These are phyloP conservation scores for Penicillium angulare DNA, from an alignment of 495 filamentous ascomycete genomes.

Conservation along the genomic window DNA sequence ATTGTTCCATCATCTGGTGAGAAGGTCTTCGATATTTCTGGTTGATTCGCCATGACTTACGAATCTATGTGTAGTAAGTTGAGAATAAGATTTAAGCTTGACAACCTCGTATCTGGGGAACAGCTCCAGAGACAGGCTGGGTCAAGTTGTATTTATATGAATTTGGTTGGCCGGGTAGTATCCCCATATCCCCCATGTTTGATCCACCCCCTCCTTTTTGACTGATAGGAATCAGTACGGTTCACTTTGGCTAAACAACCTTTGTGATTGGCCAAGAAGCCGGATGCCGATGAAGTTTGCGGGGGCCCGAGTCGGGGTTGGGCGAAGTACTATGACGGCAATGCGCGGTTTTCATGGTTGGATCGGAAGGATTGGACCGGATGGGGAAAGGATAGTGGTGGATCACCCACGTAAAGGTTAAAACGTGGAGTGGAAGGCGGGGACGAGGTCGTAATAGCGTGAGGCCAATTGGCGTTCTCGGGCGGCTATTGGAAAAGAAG, in stretches of 20 bases:
- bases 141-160: too few relatives aligned
- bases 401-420: slow-evolving; percentile 12
- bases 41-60: slow-evolving; percentile 13
- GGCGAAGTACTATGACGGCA: slow-evolving; percentile 14
- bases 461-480: slow-evolving; percentile 1
- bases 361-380: neutral
- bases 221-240: neutral
- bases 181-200: too few relatives aligned
- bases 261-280: slow-evolving; percentile 10
- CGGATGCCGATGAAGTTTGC: slow-evolving; percentile 13
- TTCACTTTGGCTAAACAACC: neutral
- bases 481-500: slow-evolving; percentile 9
- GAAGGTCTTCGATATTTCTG: slow-evolving; percentile 12
- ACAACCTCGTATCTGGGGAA: too few relatives aligned
- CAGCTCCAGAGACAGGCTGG: too few relatives aligned
- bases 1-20: slow-evolving; percentile 17
- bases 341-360: slow-evolving; percentile 3
- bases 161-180: too few relatives aligned
- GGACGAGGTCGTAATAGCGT: slow-evolving; percentile 9
- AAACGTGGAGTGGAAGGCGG: slow-evolving; percentile 9
- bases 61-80: neutral
- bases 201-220: neutral
- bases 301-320: neutral
- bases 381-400: slow-evolving; percentile 8
- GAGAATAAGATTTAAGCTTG: too few relatives aligned